Evolutionary conservation across 2,329 filamentous ascomycete species (phyloP).

Genomic region (Lomentospora prolificans): DNA sequence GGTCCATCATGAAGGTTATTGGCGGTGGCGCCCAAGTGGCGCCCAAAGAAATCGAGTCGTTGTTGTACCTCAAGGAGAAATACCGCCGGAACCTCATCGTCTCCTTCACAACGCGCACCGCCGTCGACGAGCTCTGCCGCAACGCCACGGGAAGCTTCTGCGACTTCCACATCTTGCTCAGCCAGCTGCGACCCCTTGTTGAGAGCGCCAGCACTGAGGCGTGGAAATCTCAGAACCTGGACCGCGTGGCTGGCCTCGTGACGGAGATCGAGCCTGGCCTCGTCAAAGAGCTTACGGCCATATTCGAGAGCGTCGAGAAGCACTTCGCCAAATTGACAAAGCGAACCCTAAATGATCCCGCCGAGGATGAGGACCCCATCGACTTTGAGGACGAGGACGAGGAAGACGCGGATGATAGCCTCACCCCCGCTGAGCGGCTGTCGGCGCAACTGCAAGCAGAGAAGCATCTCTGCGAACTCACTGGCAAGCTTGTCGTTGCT

Average conservation of each 20-base stretch:
- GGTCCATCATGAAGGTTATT: conserved; percentile 45
- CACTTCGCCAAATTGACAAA: conserved; percentile 62
- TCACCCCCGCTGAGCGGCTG: conserved; percentile 45
- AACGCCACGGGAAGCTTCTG: conserved; percentile 67
- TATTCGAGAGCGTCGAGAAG: conserved; percentile 70
- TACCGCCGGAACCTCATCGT: conserved; percentile 57
- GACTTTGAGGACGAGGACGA: conserved; percentile 51
- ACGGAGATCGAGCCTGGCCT: conserved; percentile 56
- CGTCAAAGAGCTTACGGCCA: conserved; percentile 60
- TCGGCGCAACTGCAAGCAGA: conserved; percentile 67
- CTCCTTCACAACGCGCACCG: conserved; percentile 55
- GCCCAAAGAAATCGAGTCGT: conserved; percentile 48
- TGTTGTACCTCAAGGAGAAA: conserved; percentile 43
- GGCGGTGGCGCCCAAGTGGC: conserved; percentile 44
- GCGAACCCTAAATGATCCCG: conserved; percentile 51
- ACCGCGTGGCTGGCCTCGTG: conserved; percentile 47
- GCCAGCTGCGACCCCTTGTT: conserved; percentile 52
- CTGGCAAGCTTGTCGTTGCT: conserved; percentile 74
- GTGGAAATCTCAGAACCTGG: conserved; percentile 17
- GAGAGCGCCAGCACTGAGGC: conserved; percentile 23
- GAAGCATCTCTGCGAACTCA: conserved; percentile 74
- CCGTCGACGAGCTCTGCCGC: conserved; percentile 69
- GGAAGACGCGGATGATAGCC: conserved; percentile 40
- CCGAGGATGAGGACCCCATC: conserved; percentile 64
- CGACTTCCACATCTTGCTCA: conserved; percentile 74